Percentiles rank a stretch among this genome's conserved stretches.
phyloP scores from a whole-genome alignment of 2,329 filamentous ascomycete genomes.

The Mycogone perniciosa region DNA sequence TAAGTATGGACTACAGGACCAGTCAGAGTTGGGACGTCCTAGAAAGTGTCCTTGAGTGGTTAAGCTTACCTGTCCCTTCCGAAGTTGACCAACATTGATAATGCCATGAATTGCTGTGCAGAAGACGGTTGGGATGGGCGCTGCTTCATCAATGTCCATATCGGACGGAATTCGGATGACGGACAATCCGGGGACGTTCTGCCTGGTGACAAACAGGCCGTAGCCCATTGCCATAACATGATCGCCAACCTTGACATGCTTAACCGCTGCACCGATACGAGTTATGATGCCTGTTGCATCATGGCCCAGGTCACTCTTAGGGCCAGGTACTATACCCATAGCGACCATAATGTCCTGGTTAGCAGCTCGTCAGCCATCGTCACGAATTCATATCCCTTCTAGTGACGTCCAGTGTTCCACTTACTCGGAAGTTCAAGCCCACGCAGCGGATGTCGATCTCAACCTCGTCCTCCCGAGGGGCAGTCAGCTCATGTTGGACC shows the following conservation, averaged over 20 bases:
- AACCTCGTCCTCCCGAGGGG: not conserved
- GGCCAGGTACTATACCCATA: constrained; percentile 2
- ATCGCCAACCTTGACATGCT: constrained; percentile 25
- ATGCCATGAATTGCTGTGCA: constrained; percentile 24
- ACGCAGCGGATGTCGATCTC: constrained; percentile 1
- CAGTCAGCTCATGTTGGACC: not conserved
- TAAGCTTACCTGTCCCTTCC: too few species aligned
- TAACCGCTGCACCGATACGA: constrained; percentile 11
- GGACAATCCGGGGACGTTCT: not conserved
- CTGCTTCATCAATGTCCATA: constrained; percentile 23
- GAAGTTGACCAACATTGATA: constrained; percentile 17
- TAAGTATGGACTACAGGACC: constrained; percentile 7
- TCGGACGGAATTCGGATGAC: constrained; percentile 22
- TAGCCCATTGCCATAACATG: constrained; percentile 21
- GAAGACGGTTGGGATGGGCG: constrained; percentile 25
- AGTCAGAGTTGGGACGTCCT: too few species aligned
- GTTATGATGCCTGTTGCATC: constrained; percentile 25
- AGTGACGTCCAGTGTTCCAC: not conserved
- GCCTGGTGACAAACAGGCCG: constrained; percentile 1
- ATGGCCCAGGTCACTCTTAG: constrained; percentile 17
- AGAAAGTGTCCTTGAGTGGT: too few species aligned
- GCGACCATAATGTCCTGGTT: constrained; percentile 13
- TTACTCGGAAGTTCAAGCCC: constrained; percentile 8
- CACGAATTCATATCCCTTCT: not conserved
- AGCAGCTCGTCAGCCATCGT: not conserved